Base-by-base conservation (phyloP, 2,329 filamentous ascomycete genomes). In the Dothistroma septosporum region DNA sequence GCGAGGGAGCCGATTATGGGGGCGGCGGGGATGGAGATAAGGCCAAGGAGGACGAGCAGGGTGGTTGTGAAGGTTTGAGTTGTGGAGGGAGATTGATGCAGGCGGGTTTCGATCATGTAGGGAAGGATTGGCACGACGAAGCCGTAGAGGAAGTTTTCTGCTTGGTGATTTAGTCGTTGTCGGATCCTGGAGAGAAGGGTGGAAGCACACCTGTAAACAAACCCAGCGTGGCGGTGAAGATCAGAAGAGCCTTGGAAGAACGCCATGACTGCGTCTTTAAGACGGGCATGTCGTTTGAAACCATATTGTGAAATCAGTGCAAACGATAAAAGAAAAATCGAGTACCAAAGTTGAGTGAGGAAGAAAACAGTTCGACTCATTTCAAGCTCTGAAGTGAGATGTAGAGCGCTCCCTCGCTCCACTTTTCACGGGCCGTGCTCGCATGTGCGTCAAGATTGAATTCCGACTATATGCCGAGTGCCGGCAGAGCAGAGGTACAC, bases 11-110 rank as follows among this genome's bases (percentile, higher is more conserved):
- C 64, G 4, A 66, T 64, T 21, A 65, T 57, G 16, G 64, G 64
- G 4, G 60, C 62, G n/a, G 64, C 77, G 12, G 75, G 71, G 35
- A 71, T 70, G 24, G 72, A 77, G 67, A 76, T 81, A 74, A 70
- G 74, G 21, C 80, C 82, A 66, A 76, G 78, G 31, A 64, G 50
- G 44, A 60, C 61, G 28, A 66, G 57, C 6, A 66, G 28, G 6
- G 58, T 55, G 12, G 62, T 62, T 1, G 62, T 62, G 19, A 60
- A 56, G 22, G 59, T 55, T 44, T 66, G 64, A 9, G 64, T 66
- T 10, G 57, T 54, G 32, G 58, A 46, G 11, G 61, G 47, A 46
- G 58, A 48, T n/a, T 63, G 48, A 2, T 50, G 32, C 4, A 66
- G 57, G 4, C 64, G 59, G 2, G 44, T 28, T 53, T 66, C 64